These are phyloP conservation scores for Plasmodium falciparum DNA, from an alignment of 169 alveolate species.

Conservation along the genomic window DNA sequence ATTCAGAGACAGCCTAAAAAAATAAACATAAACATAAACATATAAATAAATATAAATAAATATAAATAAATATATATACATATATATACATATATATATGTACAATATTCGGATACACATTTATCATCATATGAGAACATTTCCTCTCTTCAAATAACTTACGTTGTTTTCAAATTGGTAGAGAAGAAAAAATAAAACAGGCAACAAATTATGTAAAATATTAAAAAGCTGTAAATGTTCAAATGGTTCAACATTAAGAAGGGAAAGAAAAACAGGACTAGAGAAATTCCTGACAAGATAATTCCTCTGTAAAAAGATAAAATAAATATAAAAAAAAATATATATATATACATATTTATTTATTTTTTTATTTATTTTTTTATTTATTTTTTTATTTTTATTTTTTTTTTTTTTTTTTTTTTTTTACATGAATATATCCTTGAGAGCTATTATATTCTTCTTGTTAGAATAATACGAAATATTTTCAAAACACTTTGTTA, in stretches of 20 bases:
- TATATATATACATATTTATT: not conserved
- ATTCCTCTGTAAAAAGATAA: constrained; percentile 47
- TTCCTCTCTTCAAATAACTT: not conserved
- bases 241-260: constrained; percentile 41
- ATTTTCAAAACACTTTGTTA: constrained; percentile 62
- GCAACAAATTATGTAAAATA: constrained; percentile 51
- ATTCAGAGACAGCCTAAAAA: constrained; percentile 21
- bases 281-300: constrained; percentile 31
- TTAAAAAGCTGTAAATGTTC: constrained; percentile 48
- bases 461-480: constrained; percentile 55
- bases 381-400: not conserved
- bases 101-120: no score
- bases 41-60: no score
- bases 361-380: no score
- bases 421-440: constrained; percentile 48
- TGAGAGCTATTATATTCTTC: constrained; percentile 27
- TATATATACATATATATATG: no score
- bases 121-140: not conserved
- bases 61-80: no score
- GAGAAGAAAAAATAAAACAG: constrained; percentile 52
- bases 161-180: constrained; percentile 55
- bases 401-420: not conserved
- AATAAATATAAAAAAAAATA: constrained; percentile 2
- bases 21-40: not conserved
- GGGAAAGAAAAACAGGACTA: constrained; percentile 42